phyloP scores from a whole-genome alignment of 768 basidiomycete species.

The Podaxis sp. region DNA sequence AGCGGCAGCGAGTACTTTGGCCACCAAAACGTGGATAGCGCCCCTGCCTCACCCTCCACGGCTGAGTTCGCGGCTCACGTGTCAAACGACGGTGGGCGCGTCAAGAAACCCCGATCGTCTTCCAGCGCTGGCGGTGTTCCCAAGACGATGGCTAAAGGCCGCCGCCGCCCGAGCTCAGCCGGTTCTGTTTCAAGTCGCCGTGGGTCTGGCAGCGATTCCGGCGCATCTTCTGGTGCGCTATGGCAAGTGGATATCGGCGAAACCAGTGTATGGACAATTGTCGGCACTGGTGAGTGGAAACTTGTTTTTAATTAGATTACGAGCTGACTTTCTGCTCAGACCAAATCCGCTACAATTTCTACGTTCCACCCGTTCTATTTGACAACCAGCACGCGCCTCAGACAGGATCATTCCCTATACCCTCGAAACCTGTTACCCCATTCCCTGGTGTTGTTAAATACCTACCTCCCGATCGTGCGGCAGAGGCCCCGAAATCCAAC shows the following conservation, averaged over 20 bases:
- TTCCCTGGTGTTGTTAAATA: slow-evolving; percentile 90
- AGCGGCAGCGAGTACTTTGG: slow-evolving; percentile 68
- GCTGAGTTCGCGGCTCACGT: slow-evolving; percentile 53
- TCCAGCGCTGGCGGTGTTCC: slow-evolving; percentile 65
- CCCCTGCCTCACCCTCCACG: slow-evolving; percentile 66
- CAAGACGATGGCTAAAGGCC: slow-evolving; percentile 53
- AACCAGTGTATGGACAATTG: slow-evolving; percentile 93
- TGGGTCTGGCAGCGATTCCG: slow-evolving; percentile 63
- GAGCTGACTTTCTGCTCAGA: slow-evolving; percentile 44
- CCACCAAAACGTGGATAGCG: slow-evolving; percentile 52
- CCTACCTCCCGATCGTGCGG: slow-evolving; percentile 84
- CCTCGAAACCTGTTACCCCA: slow-evolving; percentile 81
- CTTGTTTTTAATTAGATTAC: slow-evolving; percentile 11
- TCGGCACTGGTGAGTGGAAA: slow-evolving; percentile 71
- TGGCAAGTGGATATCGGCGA: slow-evolving; percentile 93
- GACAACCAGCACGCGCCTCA: slow-evolving; percentile 76
- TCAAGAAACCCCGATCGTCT: slow-evolving; percentile 80
- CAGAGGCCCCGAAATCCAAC: slow-evolving; percentile 76
- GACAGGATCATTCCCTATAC: slow-evolving; percentile 73
- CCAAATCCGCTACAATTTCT: slow-evolving; percentile 92
- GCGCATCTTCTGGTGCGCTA: slow-evolving; percentile 74
- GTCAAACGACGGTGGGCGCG: slow-evolving; percentile 82
- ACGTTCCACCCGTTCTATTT: slow-evolving; percentile 82
- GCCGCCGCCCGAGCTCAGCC: slow-evolving; percentile 77
- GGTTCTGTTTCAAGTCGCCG: slow-evolving; percentile 70